Conservation (phyloP, 331 rosid species). For the Arachis monticola region DNA sequence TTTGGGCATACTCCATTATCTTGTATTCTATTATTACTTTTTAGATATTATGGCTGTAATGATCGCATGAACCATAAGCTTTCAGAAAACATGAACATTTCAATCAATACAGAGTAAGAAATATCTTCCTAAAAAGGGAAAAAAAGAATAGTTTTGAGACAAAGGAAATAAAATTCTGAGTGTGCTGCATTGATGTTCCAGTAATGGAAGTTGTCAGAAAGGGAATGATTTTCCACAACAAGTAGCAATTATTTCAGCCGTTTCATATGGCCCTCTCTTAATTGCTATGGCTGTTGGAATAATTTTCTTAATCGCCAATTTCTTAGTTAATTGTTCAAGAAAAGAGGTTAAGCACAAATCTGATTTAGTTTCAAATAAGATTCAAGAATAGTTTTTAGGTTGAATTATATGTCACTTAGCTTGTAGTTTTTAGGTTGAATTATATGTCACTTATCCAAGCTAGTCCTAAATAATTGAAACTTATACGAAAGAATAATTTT, state of each 20-base stretch:
- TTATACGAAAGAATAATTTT: too few species aligned
- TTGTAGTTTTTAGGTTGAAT: too few species aligned
- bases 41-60: constrained; percentile 77
- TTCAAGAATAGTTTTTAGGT: too few species aligned
- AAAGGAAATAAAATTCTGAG: constrained; percentile 17
- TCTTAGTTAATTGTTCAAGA: too few species aligned
- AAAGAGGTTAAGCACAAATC: too few species aligned
- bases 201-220: constrained; percentile 58
- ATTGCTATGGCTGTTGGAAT: constrained; percentile 58
- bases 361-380: too few species aligned
- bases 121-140: not conserved
- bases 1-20: constrained; percentile 16
- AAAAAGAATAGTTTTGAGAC: not conserved
- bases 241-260: constrained; percentile 57
- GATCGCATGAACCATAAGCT: constrained; percentile 40
- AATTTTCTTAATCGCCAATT: constrained; percentile 16
- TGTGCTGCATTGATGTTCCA: constrained; percentile 42
- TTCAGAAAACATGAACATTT: constrained; percentile 52
- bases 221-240: constrained; percentile 31
- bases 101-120: constrained; percentile 65
- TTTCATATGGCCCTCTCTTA: constrained; percentile 65
- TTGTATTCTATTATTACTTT: constrained; percentile 23
- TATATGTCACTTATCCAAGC: too few species aligned
- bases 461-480: too few species aligned
- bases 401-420: constrained; percentile 1